Evolutionary conservation across 176 grass and related monocot species (phyloP), one percentile per base, ranked within the genome.

Genomic region (Echinochloa phyllopogon): DNA sequence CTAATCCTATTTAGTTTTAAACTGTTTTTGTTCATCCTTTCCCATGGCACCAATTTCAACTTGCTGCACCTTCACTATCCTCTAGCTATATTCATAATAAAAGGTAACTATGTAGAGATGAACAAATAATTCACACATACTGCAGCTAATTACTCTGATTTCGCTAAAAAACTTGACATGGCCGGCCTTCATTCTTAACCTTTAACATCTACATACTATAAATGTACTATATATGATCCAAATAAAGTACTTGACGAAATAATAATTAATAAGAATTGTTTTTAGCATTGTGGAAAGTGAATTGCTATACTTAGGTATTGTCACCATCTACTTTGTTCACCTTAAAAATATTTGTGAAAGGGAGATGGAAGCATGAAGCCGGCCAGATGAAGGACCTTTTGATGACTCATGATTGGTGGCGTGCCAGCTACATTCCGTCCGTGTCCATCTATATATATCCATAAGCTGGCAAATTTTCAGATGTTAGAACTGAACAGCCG

Each of bases 401-500:
- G 86, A 82, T 48, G 85, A 48, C 48, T 65, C 72, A 82, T 59
- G 59, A 43, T 70, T 57, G 71, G 84, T 57, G 71, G 84, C n/a
- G n/a, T 45, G 67, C 72, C 84, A 83, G 77, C 73, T 29, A 73
- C 73, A 86, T 85, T 89, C 76, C 14, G 12, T 47, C 45, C 44
- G 25, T 72, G 25, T 72, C 44, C 69, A 33, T 47, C 69, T 72
- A 18, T 16, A 73, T 6, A 51, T 12, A 48, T 80, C 69, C 38
- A 51, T 78, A 75, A 53, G 5, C 40, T 78, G 55, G 16, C 51
- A 37, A 10, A 52, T 72, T 73, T 82, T 77, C 72, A 82, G 88
- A 76, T 72, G 84, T 77, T 78, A 59, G 82, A 86, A 79, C 66
- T 50, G 82, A 86, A 79, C 66, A 66, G 73, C 79, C 73, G 69